Percentiles rank a stretch among this genome's conserved stretches.
phyloP scores from a whole-genome alignment of 345 rosid genomes.

The Conringia planisiliqua region DNA sequence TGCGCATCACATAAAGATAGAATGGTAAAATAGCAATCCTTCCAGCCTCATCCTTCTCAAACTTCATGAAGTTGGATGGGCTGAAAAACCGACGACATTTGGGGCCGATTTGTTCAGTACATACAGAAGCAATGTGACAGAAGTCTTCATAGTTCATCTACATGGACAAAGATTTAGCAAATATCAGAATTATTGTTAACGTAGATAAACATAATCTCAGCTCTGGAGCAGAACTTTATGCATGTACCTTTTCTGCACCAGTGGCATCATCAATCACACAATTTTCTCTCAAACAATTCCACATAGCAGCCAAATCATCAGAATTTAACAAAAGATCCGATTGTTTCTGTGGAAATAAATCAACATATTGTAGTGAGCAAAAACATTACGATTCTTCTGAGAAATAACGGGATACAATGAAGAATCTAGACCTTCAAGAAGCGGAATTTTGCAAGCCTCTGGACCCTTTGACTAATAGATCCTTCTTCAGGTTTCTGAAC shows the following conservation, averaged over 20 bases:
- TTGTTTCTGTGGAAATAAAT: constrained; percentile 72
- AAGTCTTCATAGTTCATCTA: constrained; percentile 99
- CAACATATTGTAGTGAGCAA: not conserved
- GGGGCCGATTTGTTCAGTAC: constrained; percentile 97
- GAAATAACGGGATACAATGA: not conserved
- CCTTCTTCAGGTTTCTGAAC: constrained; percentile 99
- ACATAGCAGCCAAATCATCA: constrained; percentile 98
- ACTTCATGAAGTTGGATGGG: constrained; percentile 98
- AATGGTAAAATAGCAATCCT: constrained; percentile 97
- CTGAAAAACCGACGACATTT: constrained; percentile 96
- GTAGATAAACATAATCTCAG: constrained; percentile 2
- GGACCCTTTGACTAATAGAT: constrained; percentile 92
- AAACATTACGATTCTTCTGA: not conserved
- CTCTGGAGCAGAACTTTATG: not conserved
- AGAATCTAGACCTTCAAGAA: constrained; percentile 66
- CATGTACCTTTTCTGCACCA: constrained; percentile 92
- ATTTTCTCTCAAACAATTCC: constrained; percentile 97
- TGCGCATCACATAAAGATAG: constrained; percentile 98
- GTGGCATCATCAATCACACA: constrained; percentile 99
- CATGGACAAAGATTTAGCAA: constrained; percentile 9
- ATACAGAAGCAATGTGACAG: constrained; percentile 96
- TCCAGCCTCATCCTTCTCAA: constrained; percentile 98
- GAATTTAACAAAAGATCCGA: constrained; percentile 92
- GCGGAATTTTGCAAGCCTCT: constrained; percentile 89
- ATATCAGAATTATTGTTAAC: constrained; percentile 13